These are phyloP conservation scores for Diplocarpon rosae DNA, from an alignment of 2,329 filamentous ascomycete species.

Conservation along the genomic window DNA sequence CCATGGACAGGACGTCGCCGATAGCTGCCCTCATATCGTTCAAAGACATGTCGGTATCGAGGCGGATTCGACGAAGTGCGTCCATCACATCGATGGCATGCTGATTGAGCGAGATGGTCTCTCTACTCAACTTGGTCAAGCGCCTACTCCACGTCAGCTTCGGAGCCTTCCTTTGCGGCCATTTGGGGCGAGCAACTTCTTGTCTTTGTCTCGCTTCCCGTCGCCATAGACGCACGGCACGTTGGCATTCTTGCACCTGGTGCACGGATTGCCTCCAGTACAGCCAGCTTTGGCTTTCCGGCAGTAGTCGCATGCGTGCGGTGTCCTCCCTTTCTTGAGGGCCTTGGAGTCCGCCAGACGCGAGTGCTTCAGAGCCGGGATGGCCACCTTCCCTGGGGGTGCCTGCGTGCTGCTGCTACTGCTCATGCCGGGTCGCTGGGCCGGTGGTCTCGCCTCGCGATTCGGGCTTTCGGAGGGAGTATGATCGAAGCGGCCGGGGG, in stretches of 20 bases:
- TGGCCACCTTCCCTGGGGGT: conserved; percentile 18
- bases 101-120: conserved; percentile 10
- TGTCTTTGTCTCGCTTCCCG: conserved; percentile 23
- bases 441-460: neutral
- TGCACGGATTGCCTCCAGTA: conserved; percentile 27
- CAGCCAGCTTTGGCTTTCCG: conserved; percentile 29
- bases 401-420: neutral
- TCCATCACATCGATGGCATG: conserved; percentile 15
- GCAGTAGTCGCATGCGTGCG: conserved; percentile 29
- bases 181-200: conserved; percentile 13
- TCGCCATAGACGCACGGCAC: conserved; percentile 21
- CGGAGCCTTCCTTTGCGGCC: neutral
- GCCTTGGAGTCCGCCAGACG: conserved; percentile 3
- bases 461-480: neutral
- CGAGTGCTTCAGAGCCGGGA: conserved; percentile 14
- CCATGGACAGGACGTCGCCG: conserved; percentile 17
- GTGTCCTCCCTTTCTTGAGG: conserved; percentile 17
- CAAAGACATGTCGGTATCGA: conserved; percentile 10
- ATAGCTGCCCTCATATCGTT: conserved; percentile 15
- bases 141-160: conserved; percentile 9
- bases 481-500: neutral
- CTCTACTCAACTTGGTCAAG: conserved; percentile 15
- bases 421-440: neutral
- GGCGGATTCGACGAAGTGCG: conserved; percentile 15
- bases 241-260: conserved; percentile 22